A percentile compares a stretch with the other conserved stretches of the same genome.
These are phyloP conservation scores for Fraxinus platypoda DNA, from an alignment of 305 asterid genomes.

Conservation along the genomic window DNA sequence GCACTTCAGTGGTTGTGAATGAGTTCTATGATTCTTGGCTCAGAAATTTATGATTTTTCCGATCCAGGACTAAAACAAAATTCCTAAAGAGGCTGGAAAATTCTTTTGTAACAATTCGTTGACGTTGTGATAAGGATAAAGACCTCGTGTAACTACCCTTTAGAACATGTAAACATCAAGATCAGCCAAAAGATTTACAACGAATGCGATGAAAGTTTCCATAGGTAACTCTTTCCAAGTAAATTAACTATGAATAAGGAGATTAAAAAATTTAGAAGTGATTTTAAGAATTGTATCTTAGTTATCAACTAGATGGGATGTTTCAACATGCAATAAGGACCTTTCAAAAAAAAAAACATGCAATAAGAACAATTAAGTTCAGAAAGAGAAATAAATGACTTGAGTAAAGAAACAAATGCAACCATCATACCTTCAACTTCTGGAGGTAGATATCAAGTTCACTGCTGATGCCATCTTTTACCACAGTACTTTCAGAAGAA, in stretches of 20 bases:
- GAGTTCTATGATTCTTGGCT: constrained; percentile 8
- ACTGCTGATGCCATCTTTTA: constrained; percentile 51
- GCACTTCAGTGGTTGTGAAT: not conserved
- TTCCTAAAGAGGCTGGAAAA: not conserved
- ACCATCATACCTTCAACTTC: constrained; percentile 64
- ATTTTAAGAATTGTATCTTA: not conserved
- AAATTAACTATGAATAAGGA: constrained; percentile 3
- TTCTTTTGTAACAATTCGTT: constrained; percentile 5
- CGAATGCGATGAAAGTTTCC: not conserved
- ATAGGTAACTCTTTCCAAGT: constrained; percentile 2
- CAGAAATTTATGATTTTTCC: not conserved
- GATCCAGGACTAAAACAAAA: constrained; percentile 5
- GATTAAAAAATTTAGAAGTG: not conserved
- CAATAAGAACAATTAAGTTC: constrained; percentile 9
- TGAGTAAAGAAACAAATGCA: constrained; percentile 16
- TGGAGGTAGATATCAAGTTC: constrained; percentile 66
- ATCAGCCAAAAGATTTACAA: not conserved
- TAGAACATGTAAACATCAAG: constrained; percentile 17
- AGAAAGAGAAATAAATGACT: constrained; percentile 3
- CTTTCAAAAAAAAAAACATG: too few relatives aligned
- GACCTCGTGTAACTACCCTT: constrained; percentile 8
- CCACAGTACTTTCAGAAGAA: constrained; percentile 52
- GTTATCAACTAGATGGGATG: constrained; percentile 9
- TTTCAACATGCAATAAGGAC: constrained; percentile 10
- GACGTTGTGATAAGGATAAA: not conserved